Conservation (phyloP, 164 flowering plant genomes). For the Vitis riparia region DNA sequence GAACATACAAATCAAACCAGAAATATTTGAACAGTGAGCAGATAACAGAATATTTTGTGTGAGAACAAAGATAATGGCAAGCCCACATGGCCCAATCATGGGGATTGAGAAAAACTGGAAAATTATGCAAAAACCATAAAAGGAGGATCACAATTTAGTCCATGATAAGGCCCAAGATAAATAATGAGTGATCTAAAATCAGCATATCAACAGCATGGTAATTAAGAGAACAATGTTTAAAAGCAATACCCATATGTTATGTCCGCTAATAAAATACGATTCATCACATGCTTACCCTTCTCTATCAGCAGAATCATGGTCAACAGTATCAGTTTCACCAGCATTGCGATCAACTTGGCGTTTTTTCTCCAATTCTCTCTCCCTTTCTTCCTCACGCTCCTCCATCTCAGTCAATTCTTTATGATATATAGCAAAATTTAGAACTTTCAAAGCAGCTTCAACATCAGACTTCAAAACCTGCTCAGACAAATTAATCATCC, state of each 20-base stretch:
- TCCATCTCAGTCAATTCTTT: conserved; percentile 95
- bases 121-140: not conserved
- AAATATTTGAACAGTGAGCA: no score
- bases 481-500: conserved; percentile 7
- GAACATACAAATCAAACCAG: no score
- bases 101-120: no score
- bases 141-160: not conserved
- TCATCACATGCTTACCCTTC: conserved; percentile 39
- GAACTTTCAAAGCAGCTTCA: conserved; percentile 91
- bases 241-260: not conserved
- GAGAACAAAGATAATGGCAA: no score
- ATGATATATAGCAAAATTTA: conserved; percentile 97
- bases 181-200: not conserved
- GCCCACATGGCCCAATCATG: no score
- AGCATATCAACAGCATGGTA: not conserved
- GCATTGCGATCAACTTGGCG: conserved; percentile 46
- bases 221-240: not conserved
- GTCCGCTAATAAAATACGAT: not conserved
- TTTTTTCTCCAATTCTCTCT: conserved; percentile 59
- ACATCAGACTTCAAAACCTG: conserved; percentile 83
- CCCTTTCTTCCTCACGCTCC: conserved; percentile 81
- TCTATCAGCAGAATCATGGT: conserved; percentile 16
- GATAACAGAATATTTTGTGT: no score
- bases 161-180: not conserved
- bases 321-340: conserved; percentile 15